Evolutionary conservation across 2,329 filamentous ascomycete genomes (phyloP), one percentile per base, ranked within the genome.

Genomic region (Talaromyces sp.): DNA sequence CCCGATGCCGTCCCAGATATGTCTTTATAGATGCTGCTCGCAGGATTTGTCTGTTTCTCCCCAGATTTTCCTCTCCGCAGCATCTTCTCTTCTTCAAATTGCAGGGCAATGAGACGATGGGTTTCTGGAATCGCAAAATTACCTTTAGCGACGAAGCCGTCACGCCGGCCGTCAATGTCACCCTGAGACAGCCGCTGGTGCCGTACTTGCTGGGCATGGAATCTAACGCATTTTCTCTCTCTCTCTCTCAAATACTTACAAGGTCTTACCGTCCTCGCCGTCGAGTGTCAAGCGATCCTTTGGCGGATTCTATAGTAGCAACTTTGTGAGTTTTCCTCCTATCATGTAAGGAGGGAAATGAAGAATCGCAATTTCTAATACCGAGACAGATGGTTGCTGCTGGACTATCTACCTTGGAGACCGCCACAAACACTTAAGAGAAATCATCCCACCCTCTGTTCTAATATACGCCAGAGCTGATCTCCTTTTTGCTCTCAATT

Each of bases 391-490:
- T 35, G 63, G 88, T 91, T 61, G 89, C 89, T 31, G 87, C 86
- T 60, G 89, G 89, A 5, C 80, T 92, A 0, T 86, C 86, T 1
- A 89, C 89, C 0, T 84, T 93, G 19, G 89, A 93, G 75, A 91
- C 89, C 0, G 87, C 88, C 1, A 89, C 89, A 6, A 90, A 93
- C 72, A 88, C 89, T 0, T 95, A 88, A 35, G 32, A 17, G 2
- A 32, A 32, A 10, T 11, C 13, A 32, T 32, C 31, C 31, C 32
- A 6, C 14, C 4, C 32, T 17, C 11, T 14, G 11, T 13, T 17
- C 14, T 35, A 4, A 17, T 35, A 17, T 35, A 35, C 32, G 17
- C 17, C 17, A 14, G 3, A 35, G 32, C 32, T 35, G 5, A 35
- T 35, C 32, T 35, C 17, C 14, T 35, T 17, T 17, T 35, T 32